Base-by-base conservation (phyloP, 805 yeast species). In the Candida ascalaphidarum region DNA sequence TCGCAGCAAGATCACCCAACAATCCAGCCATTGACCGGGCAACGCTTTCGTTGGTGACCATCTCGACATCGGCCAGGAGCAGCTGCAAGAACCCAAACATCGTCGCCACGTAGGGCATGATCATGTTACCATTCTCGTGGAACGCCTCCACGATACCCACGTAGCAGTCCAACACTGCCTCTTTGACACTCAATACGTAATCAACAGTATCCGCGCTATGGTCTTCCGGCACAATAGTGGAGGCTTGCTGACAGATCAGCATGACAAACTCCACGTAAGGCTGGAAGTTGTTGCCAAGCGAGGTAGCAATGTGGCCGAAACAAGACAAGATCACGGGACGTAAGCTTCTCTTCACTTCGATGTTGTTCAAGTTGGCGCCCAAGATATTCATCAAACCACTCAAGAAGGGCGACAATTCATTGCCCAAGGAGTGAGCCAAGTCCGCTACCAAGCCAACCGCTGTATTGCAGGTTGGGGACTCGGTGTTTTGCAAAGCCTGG, bases 401-500 rank as follows among this genome's bases (percentile, higher is more conserved):
- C 37, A 82, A 75, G 52, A 83, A 89, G 30, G 81, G 84, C 33
- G 71, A 68, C 40, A 88, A 74, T 16, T 66, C 67, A 14, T 65
- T 69, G 18, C 94, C 95, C 29, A 92, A 67, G 1, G 96, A 84
- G 48, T 86, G 94, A 7, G 94, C 74, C 41, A 89, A 78, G 58
- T 92, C 98, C 12, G 96, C 96, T 34, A 92, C 86, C 28, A 92
- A 70, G 4, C 98, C 97, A 32, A 92, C 86, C 3, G 97, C 95
- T 4, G 95, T 83, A 37, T 73, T 73, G 46, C 95, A 81, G 8
- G 83, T 77, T 21, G 88, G 81, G 4, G 85, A 76, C 21, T 84
- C 95, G 7, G 81, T 75, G 54, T 86, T 88, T 43, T 74, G 71
- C 36, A 92, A 65, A 0, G 95, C 95, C 36, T 69, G 68, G 11